Percentiles rank a stretch among this genome's conserved stretches.
phyloP scores from a whole-genome alignment of 371 early-diverging fungal genomes.

The Mucor velutinosus region DNA sequence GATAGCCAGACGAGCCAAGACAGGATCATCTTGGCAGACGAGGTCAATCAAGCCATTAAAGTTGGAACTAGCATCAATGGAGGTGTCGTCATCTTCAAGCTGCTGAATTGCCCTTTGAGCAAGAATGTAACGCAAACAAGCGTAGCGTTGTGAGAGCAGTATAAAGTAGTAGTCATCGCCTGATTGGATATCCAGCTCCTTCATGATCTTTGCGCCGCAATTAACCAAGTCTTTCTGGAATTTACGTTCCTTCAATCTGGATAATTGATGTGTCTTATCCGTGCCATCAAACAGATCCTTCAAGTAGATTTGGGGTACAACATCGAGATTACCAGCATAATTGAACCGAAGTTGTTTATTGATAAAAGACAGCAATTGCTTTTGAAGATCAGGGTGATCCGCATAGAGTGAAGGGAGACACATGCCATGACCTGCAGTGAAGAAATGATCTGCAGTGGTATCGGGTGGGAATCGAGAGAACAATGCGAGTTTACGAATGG shows the following conservation, averaged over 20 bases:
- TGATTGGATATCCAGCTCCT: constrained; percentile 18
- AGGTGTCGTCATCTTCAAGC: constrained; percentile 35
- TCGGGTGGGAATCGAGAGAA: constrained; percentile 30
- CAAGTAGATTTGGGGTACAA: constrained; percentile 22
- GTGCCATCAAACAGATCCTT: constrained; percentile 13
- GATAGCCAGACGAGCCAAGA: constrained; percentile 38
- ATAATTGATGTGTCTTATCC: constrained; percentile 23
- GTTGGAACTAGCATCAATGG: constrained; percentile 40
- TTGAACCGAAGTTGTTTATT: constrained; percentile 41
- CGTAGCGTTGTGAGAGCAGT: constrained; percentile 39
- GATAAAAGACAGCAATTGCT: constrained; percentile 31
- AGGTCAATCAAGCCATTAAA: constrained; percentile 47
- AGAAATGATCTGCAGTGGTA: constrained; percentile 25
- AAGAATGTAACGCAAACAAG: constrained; percentile 40
- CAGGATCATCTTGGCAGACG: constrained; percentile 27
- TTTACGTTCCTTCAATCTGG: constrained; percentile 38
- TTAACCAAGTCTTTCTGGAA: constrained; percentile 45
- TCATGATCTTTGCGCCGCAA: constrained; percentile 35
- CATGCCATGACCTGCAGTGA: constrained; percentile 29
- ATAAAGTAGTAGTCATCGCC: constrained; percentile 37
- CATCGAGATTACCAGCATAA: constrained; percentile 39
- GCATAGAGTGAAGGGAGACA: constrained; percentile 20
- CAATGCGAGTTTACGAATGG: constrained; percentile 34
- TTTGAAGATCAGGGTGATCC: constrained; percentile 21
- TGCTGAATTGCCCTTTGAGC: constrained; percentile 42